phyloP scores from a whole-genome alignment of 306 rosid species.

The Herpetospermum pedunculosum region DNA sequence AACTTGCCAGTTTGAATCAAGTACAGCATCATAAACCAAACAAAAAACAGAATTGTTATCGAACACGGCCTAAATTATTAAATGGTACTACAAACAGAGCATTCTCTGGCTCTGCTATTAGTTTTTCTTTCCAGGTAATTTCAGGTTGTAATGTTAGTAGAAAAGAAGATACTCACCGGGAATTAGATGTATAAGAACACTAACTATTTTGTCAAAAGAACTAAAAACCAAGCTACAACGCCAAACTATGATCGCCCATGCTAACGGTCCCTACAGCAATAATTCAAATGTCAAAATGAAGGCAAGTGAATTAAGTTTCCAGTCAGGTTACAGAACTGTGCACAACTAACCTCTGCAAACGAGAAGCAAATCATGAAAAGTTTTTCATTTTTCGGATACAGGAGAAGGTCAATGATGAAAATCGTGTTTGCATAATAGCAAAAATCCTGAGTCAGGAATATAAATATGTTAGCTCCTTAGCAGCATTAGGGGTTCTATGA shows the following conservation, averaged over 20 bases:
- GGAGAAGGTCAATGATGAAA: slow-evolving; percentile 68
- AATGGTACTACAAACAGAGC: background rate
- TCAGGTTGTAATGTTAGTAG: background rate
- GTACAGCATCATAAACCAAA: background rate
- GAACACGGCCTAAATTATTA: background rate
- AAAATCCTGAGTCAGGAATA: slow-evolving; percentile 51
- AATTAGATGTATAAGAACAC: slow-evolving; percentile 91
- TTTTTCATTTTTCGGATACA: slow-evolving; percentile 69
- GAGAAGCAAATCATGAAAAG: slow-evolving; percentile 90
- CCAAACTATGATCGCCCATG: slow-evolving; percentile 96
- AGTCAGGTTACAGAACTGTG: background rate
- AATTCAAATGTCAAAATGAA: slow-evolving; percentile 19
- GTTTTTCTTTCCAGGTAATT: background rate
- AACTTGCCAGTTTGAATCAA: background rate
- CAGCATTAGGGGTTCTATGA: background rate
- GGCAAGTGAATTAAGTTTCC: background rate
- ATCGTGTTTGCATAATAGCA: slow-evolving; percentile 94
- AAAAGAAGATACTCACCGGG: slow-evolving; percentile 49
- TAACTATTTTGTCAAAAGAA: slow-evolving; percentile 73
- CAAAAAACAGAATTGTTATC: background rate
- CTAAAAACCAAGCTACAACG: slow-evolving; percentile 98
- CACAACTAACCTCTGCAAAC: slow-evolving; percentile 77
- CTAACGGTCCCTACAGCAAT: slow-evolving; percentile 78
- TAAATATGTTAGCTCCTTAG: slow-evolving; percentile 16
- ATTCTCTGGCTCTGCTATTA: background rate